Percentiles rank a stretch among this genome's conserved stretches.
phyloP scores from a whole-genome alignment of 768 basidiomycete genomes.

The Stropharia rugosoannulata region DNA sequence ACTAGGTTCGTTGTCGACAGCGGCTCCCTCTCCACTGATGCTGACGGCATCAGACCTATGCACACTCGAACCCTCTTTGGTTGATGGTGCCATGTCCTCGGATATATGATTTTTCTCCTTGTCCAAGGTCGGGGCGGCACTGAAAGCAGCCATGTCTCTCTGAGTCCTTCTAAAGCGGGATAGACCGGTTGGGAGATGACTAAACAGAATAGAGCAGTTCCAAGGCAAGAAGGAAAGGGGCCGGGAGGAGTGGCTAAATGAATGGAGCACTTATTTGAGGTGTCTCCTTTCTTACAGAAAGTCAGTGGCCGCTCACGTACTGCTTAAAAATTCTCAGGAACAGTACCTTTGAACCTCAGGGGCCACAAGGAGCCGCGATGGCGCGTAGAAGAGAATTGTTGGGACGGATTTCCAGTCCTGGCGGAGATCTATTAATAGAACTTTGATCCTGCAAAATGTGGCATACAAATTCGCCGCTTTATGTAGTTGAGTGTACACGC shows the following conservation, averaged over 20 bases:
- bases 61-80: neutral
- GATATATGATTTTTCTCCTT: neutral
- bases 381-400: neutral
- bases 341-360: neutral
- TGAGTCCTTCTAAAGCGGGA: neutral
- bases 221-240: too few species aligned
- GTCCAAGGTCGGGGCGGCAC: neutral
- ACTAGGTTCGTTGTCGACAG: constrained; percentile 9
- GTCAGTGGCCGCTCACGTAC: too few species aligned
- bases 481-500: too few species aligned
- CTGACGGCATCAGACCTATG: too few species aligned
- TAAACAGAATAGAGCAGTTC: too few species aligned
- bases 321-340: neutral
- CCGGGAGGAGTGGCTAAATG: too few species aligned
- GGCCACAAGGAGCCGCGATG: neutral
- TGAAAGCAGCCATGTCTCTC: neutral
- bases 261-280: too few species aligned
- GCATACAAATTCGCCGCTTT: neutral
- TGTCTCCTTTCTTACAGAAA: too few species aligned
- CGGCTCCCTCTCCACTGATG: neutral
- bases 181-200: neutral
- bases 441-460: neutral
- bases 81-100: neutral
- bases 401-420: neutral
- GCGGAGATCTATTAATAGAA: neutral